phyloP scores from a whole-genome alignment of 108 stramenopile species.

The Pseudonitzschia multiseries region DNA sequence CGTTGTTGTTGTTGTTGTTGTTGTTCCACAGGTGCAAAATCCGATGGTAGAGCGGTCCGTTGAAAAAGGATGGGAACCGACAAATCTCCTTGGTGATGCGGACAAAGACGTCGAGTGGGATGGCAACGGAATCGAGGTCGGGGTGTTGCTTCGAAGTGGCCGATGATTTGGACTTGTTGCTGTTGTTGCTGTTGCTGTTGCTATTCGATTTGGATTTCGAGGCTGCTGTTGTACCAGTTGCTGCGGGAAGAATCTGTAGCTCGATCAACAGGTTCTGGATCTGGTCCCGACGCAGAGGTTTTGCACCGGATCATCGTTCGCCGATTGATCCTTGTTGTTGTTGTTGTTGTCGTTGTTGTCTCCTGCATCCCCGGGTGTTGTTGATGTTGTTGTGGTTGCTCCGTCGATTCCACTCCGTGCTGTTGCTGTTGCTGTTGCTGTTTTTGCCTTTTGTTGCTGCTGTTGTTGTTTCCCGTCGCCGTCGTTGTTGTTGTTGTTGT shows the following conservation, averaged over 20 bases:
- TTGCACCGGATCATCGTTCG: neutral
- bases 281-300: conserved; percentile 29
- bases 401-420: neutral
- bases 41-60: conserved; percentile 80
- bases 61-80: conserved; percentile 92
- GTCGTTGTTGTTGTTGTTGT: neutral
- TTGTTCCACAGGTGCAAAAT: conserved; percentile 74
- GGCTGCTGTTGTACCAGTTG: neutral
- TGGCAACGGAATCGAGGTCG: conserved; percentile 6
- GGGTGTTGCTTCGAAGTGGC: too few species aligned
- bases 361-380: neutral
- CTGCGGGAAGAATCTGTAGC: conserved; percentile 3
- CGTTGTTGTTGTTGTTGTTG: too few species aligned
- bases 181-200: neutral
- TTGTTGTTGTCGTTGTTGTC: neutral
- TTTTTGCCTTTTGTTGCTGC: neutral
- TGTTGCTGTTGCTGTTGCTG: neutral
- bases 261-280: conserved; percentile 13
- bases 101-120: conserved; percentile 78
- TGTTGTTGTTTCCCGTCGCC: neutral
- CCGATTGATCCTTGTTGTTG: neutral
- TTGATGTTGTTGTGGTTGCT: neutral
- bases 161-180: too few species aligned
- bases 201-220: too few species aligned
- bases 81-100: conserved; percentile 92